These are phyloP conservation scores for Diaporthe sp. DNA, from an alignment of 2,329 filamentous ascomycete species.

Conservation along the genomic window DNA sequence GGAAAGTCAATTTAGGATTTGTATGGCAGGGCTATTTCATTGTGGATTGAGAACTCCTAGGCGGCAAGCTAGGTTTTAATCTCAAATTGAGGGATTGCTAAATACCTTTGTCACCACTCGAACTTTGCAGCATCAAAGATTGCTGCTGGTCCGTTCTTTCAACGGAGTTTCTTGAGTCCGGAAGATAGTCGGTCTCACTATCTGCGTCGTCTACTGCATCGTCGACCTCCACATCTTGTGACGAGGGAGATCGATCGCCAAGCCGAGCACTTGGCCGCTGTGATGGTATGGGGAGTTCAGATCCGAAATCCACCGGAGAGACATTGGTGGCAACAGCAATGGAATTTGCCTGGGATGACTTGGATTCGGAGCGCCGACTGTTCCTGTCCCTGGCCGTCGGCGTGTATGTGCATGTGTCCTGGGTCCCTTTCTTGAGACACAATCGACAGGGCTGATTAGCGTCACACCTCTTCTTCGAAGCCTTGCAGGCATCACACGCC, in stretches of 20 bases:
- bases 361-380: not conserved
- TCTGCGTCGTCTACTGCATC: constrained; percentile 5
- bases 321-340: constrained; percentile 1
- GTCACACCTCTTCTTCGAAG: constrained; percentile 37
- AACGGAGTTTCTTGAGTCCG: constrained; percentile 18
- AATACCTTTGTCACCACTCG: constrained; percentile 35
- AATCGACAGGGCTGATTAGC: constrained; percentile 31
- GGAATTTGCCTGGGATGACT: constrained; percentile 6
- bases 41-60: not conserved
- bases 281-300: not conserved
- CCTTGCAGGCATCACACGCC: constrained; percentile 36
- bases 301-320: not conserved
- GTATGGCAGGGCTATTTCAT: not conserved
- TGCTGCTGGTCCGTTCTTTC: constrained; percentile 15
- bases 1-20: not conserved
- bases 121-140: constrained; percentile 32
- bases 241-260: not conserved
- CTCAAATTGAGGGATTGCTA: not conserved
- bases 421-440: constrained; percentile 31
- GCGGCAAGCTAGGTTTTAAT: not conserved
- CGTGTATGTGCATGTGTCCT: constrained; percentile 32
- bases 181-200: constrained; percentile 30
- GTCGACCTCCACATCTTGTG: not conserved
- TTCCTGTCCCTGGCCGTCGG: constrained; percentile 28
- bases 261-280: not conserved